These are phyloP conservation scores for Immersiporthe knoxdaviesiana DNA, from an alignment of 2,329 filamentous ascomycete genomes.

Conservation along the genomic window DNA sequence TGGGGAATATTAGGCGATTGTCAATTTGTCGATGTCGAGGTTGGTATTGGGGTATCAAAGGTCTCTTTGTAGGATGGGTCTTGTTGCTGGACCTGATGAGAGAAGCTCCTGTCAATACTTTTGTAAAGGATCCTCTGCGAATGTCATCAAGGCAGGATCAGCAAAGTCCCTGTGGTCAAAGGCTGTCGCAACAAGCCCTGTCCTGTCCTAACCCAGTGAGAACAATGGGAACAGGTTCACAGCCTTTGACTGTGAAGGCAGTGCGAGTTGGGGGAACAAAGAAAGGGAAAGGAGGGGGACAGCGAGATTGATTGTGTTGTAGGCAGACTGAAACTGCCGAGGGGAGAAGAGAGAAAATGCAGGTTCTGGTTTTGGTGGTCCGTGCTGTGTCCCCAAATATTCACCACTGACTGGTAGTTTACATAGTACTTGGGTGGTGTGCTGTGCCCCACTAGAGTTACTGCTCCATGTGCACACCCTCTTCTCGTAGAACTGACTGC, in stretches of 20 bases:
- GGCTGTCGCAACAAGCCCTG: not conserved
- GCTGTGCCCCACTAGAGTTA: not conserved
- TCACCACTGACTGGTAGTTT: too few relatives aligned
- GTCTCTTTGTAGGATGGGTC: not conserved
- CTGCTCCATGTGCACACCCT: not conserved
- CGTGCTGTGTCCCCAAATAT: not conserved
- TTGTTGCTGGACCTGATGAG: not conserved
- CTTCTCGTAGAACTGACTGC: too few relatives aligned
- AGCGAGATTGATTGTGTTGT: not conserved
- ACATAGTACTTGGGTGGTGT: not conserved
- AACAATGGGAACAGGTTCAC: constrained; percentile 3
- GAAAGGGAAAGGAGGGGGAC: not conserved
- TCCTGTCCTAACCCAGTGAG: not conserved
- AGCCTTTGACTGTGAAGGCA: not conserved
- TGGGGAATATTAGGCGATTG: not conserved
- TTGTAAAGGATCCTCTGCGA: not conserved
- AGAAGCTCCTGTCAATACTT: not conserved
- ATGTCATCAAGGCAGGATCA: not conserved
- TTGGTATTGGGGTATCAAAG: too few relatives aligned
- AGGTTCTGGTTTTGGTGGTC: not conserved
- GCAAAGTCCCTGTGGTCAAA: not conserved
- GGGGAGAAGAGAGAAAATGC: not conserved
- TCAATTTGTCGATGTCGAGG: not conserved
- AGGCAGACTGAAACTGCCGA: not conserved
- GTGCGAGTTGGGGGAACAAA: not conserved